These are phyloP conservation scores for Fusarium tjaetaba DNA, from an alignment of 2,329 filamentous ascomycete genomes.

Conservation along the genomic window DNA sequence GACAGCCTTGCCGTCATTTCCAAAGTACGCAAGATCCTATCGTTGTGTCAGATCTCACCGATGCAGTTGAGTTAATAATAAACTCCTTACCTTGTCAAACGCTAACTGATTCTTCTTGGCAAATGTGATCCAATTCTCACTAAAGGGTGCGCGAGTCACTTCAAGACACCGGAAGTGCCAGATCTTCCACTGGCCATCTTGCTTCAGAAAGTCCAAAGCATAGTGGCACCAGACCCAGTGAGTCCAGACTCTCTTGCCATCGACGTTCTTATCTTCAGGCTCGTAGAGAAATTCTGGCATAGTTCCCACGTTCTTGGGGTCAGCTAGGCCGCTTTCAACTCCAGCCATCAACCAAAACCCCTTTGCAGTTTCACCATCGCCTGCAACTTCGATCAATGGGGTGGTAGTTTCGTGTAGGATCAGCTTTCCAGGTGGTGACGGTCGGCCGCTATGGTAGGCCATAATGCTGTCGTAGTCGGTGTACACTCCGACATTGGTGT, in stretches of 20 bases:
- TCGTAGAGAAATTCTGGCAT: neutral
- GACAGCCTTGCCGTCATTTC: neutral
- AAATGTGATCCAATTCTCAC: neutral
- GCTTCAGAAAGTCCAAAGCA: neutral
- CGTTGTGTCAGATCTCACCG: fast-evolving
- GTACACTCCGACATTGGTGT: neutral
- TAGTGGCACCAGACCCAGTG: neutral
- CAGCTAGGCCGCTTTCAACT: neutral
- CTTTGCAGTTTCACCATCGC: neutral
- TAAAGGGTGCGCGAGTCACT: neutral
- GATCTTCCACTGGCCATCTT: neutral
- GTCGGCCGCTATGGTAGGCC: neutral
- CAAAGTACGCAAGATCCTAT: neutral
- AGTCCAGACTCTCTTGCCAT: neutral
- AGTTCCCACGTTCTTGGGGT: neutral
- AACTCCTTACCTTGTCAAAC: neutral
- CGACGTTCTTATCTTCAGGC: neutral
- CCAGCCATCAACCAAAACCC: neutral
- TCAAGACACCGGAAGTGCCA: neutral
- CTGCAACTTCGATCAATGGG: neutral
- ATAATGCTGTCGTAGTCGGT: neutral
- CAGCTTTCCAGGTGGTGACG: fast-evolving
- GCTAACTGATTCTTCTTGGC: neutral
- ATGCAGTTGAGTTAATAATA: fast-evolving
- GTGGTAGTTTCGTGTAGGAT: neutral